Evolutionary conservation across 2,329 filamentous ascomycete genomes (phyloP).

Genomic region (Seiridium unicorne): DNA sequence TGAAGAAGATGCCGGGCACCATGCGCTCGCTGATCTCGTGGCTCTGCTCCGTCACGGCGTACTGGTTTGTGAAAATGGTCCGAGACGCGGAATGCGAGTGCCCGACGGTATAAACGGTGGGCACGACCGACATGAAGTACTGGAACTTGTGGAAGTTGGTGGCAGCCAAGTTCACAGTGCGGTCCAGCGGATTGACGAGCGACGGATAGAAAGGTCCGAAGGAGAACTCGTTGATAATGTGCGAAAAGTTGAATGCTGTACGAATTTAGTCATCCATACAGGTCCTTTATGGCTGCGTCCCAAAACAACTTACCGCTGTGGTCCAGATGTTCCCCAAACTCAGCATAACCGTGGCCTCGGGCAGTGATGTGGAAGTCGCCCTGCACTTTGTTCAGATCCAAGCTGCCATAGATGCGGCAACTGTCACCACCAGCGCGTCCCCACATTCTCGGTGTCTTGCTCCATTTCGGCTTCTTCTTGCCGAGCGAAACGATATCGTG

Average conservation of each 20-base stretch:
- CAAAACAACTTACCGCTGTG: constrained; percentile 62
- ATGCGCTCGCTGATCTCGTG: constrained; percentile 65
- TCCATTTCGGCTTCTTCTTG: constrained; percentile 62
- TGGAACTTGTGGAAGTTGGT: constrained; percentile 92
- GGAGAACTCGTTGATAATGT: constrained; percentile 92
- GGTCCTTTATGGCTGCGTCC: not conserved
- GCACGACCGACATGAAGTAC: constrained; percentile 94
- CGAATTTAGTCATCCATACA: constrained; percentile 18
- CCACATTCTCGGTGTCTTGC: constrained; percentile 71
- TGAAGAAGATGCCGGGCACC: constrained; percentile 93
- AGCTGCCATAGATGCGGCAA: constrained; percentile 84
- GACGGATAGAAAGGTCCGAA: constrained; percentile 97
- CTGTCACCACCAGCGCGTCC: constrained; percentile 56
- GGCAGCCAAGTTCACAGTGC: constrained; percentile 75
- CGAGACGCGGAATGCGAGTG: constrained; percentile 37
- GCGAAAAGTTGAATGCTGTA: constrained; percentile 92
- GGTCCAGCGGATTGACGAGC: constrained; percentile 90
- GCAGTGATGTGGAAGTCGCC: constrained; percentile 98
- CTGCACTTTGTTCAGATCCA: constrained; percentile 95
- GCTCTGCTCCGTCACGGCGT: constrained; percentile 90
- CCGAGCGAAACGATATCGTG: constrained; percentile 82
- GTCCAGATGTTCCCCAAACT: constrained; percentile 76
- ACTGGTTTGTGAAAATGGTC: constrained; percentile 91
- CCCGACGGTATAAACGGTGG: constrained; percentile 81
- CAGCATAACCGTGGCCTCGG: constrained; percentile 89